These are phyloP conservation scores for Fusarium guadeloupense DNA, from an alignment of 2,329 filamentous ascomycete genomes.

Conservation along the genomic window DNA sequence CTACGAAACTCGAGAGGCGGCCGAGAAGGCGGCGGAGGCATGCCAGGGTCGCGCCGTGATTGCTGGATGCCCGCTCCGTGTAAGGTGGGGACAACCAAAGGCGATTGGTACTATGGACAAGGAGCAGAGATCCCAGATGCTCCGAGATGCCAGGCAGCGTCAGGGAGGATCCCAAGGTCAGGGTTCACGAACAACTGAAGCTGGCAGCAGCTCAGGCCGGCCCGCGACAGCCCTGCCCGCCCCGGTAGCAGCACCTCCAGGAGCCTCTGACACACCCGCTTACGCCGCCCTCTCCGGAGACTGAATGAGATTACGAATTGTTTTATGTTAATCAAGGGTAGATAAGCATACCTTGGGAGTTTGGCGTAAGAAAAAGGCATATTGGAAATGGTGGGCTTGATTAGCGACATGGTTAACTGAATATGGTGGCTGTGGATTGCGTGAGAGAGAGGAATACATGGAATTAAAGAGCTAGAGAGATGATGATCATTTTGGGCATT, in stretches of 20 bases:
- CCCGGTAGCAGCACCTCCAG: constrained; percentile 79
- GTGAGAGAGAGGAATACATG: constrained; percentile 22
- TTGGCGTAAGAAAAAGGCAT: constrained; percentile 28
- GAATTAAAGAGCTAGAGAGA: constrained; percentile 31
- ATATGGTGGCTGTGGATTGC: constrained; percentile 13
- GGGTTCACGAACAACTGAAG: constrained; percentile 42
- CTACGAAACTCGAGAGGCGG: constrained; percentile 83
- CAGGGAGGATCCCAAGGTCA: constrained; percentile 36
- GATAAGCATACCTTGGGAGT: constrained; percentile 41
- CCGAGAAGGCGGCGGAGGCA: constrained; percentile 84
- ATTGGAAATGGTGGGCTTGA: constrained; percentile 20
- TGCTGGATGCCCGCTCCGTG: constrained; percentile 86
- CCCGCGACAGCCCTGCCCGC: constrained; percentile 29
- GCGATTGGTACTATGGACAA: constrained; percentile 91
- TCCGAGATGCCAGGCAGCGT: constrained; percentile 71
- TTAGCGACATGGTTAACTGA: constrained; percentile 32
- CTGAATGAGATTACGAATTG: constrained; percentile 54
- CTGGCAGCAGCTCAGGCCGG: constrained; percentile 43
- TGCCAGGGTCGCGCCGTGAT: constrained; percentile 91
- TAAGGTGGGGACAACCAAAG: constrained; percentile 93
- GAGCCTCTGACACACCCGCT: constrained; percentile 74
- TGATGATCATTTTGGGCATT: constrained; percentile 29
- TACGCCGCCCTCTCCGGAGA: constrained; percentile 89
- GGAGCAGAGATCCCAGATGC: constrained; percentile 82
- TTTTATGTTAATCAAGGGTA: constrained; percentile 17